phyloP scores from a whole-genome alignment of 2,329 filamentous ascomycete species.

The Fusarium chlamydosporum region DNA sequence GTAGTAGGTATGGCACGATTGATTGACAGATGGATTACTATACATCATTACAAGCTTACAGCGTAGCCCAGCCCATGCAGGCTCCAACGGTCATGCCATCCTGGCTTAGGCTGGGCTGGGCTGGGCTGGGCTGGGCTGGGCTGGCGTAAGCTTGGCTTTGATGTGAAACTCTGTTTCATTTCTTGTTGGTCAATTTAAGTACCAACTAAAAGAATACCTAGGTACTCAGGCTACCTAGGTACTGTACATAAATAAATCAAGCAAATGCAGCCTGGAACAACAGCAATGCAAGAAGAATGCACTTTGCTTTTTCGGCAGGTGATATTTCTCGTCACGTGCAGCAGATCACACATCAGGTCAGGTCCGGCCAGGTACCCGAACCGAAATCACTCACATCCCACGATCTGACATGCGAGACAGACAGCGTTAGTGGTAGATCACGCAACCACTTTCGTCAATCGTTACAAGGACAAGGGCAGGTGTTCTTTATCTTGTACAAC shows the following conservation, averaged over 20 bases:
- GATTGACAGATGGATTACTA: background rate
- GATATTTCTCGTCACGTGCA: background rate
- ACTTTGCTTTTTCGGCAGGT: too few relatives aligned
- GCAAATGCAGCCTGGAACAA: background rate
- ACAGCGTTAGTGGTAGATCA: conserved; percentile 13
- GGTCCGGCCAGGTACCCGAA: conserved; percentile 8
- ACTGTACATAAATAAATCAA: too few relatives aligned
- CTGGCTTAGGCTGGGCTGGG: background rate
- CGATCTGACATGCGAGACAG: conserved; percentile 9
- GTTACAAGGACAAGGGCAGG: background rate
- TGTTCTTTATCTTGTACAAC: background rate
- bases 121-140: too few relatives aligned
- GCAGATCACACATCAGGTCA: background rate
- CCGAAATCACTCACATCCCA: conserved; percentile 7
- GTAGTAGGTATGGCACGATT: background rate
- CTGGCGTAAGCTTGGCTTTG: too few relatives aligned
- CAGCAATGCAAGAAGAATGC: too few relatives aligned
- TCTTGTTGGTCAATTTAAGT: too few relatives aligned
- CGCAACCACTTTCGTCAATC: background rate
- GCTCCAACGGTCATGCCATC: background rate
- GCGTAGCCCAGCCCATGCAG: background rate
- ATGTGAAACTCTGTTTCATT: too few relatives aligned
- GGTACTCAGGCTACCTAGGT: too few relatives aligned
- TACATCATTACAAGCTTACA: background rate
- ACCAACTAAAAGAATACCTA: too few relatives aligned